Percentiles rank a stretch among this genome's conserved stretches.
phyloP scores from a whole-genome alignment of 306 rosid genomes.

The Vachellia pachyceras region DNA sequence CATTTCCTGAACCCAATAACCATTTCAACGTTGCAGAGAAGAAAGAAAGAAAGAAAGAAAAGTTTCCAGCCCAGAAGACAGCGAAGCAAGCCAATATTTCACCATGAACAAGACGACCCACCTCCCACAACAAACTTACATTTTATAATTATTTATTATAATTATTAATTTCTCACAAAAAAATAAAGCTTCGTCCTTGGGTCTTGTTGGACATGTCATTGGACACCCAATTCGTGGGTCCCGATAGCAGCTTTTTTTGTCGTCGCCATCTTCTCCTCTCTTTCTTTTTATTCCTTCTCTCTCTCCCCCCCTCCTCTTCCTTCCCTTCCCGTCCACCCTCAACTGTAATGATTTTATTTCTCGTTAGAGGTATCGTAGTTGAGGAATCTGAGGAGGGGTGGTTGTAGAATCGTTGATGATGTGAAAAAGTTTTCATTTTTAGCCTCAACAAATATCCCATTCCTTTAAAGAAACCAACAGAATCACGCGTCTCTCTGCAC shows the following conservation, averaged over 20 bases:
- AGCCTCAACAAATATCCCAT: conserved; percentile 1
- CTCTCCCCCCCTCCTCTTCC: neutral
- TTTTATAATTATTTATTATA: neutral
- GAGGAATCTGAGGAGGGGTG: conserved; percentile 63
- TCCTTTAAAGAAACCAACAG: neutral
- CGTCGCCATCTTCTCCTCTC: neutral
- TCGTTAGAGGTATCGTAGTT: conserved; percentile 61
- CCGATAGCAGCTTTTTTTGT: conserved; percentile 9
- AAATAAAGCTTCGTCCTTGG: conserved; percentile 40
- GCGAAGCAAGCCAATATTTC: conserved; percentile 63
- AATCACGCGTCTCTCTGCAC: conserved; percentile 24
- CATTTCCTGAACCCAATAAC: conserved; percentile 13
- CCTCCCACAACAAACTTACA: conserved; percentile 37
- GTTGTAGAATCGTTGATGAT: conserved; percentile 30
- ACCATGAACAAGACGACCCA: conserved; percentile 41
- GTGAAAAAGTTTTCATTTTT: conserved; percentile 50
- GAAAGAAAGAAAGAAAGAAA: conserved; percentile 25
- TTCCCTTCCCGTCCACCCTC: conserved; percentile 41
- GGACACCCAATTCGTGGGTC: conserved; percentile 11
- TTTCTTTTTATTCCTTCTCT: neutral
- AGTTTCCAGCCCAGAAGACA: conserved; percentile 51
- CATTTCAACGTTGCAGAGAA: neutral
- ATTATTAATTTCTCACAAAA: neutral
- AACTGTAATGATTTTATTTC: conserved; percentile 59
- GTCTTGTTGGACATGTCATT: conserved; percentile 20